Conservation (phyloP, 83 land plant species). For the Thuja plicata region DNA sequence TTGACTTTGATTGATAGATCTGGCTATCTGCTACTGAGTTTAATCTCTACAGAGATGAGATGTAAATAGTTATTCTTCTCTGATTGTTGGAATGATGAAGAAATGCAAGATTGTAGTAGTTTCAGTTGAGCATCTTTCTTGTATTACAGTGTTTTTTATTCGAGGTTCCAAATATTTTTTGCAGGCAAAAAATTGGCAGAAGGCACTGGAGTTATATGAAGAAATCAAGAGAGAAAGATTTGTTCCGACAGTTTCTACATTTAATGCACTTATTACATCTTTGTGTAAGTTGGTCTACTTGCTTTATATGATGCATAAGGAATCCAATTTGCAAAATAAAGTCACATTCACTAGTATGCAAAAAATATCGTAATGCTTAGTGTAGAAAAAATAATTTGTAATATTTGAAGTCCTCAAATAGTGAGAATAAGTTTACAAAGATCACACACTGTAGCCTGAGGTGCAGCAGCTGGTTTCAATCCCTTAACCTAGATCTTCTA, state of each 20-base stretch:
- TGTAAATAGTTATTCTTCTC: not conserved
- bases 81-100: not conserved
- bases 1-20: not conserved
- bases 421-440: not conserved
- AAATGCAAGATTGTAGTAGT: not conserved
- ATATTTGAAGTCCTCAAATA: not conserved
- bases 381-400: not conserved
- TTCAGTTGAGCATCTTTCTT: not conserved
- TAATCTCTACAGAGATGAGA: not conserved
- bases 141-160: not conserved
- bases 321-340: not conserved
- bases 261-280: constrained; percentile 68
- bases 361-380: not conserved
- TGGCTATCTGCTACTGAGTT: not conserved
- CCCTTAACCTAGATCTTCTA: not conserved
- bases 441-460: not conserved
- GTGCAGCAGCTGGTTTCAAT: not conserved
- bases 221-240: constrained; percentile 43
- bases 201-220: constrained; percentile 60
- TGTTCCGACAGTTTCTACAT: constrained; percentile 46
- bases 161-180: not conserved
- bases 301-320: not conserved
- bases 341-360: not conserved
- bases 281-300: constrained; percentile 41
- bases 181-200: constrained; percentile 65